A percentile compares a stretch with the other conserved stretches of the same genome.
Evolutionary conservation across 2,329 filamentous ascomycete species (phyloP).

Genomic region (Alternaria atra): DNA sequence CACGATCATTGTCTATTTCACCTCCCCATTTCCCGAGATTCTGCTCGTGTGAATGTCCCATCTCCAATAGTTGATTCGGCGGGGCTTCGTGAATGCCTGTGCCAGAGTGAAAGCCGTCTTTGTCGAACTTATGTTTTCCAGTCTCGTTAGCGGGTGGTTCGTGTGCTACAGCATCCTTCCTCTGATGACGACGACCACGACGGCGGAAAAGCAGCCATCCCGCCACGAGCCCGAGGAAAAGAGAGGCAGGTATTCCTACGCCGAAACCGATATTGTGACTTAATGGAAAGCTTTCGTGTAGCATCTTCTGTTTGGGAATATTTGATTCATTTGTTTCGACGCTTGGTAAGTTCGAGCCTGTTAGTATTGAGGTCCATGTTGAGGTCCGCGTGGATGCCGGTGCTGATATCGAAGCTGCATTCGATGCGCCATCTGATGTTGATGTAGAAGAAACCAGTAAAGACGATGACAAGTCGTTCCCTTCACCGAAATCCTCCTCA

Average conservation of each 20-base stretch:
- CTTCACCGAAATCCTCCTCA: not conserved
- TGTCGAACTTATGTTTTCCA: not conserved
- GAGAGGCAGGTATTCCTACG: not conserved
- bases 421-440: not conserved
- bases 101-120: not conserved
- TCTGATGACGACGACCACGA: not conserved
- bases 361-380: not conserved
- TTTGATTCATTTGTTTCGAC: not conserved
- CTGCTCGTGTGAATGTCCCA: not conserved
- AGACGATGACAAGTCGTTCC: not conserved
- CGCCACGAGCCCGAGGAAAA: not conserved
- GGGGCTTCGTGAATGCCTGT: not conserved
- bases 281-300: not conserved
- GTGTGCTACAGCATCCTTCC: not conserved
- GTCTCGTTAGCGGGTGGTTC: not conserved
- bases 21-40: not conserved
- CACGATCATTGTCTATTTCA: not conserved
- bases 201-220: constrained; percentile 4
- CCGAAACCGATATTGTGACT: not conserved
- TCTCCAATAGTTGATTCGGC: not conserved
- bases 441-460: not conserved
- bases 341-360: not conserved
- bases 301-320: not conserved
- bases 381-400: too few species aligned
- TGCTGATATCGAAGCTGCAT: not conserved